phyloP scores from a whole-genome alignment of 805 yeast species.

The Clavispora carvajalis region DNA sequence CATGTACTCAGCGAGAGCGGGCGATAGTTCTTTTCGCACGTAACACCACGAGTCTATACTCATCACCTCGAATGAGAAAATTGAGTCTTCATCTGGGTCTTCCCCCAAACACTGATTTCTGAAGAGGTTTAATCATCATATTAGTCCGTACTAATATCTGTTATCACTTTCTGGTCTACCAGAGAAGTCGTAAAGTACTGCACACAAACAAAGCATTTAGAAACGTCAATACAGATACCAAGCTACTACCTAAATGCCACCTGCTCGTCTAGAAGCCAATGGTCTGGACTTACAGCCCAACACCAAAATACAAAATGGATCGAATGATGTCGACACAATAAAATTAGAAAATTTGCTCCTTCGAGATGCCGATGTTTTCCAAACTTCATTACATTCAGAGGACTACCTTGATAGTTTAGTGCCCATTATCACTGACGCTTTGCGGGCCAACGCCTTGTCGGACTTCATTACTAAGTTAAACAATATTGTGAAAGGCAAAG shows the following conservation, averaged over 20 bases:
- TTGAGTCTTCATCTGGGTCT: too few species aligned
- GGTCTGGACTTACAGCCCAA: constrained; percentile 1
- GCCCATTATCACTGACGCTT: constrained; percentile 64
- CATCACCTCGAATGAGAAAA: too few species aligned
- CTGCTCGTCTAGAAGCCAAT: constrained; percentile 2
- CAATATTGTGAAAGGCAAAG: constrained; percentile 52
- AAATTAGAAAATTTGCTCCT: constrained; percentile 34
- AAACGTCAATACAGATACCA: not conserved
- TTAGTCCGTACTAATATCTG: too few species aligned
- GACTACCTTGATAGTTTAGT: constrained; percentile 77
- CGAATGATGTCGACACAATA: constrained; percentile 17
- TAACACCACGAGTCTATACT: not conserved
- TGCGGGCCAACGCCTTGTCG: constrained; percentile 49
- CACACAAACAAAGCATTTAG: not conserved
- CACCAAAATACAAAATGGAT: not conserved
- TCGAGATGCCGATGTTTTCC: constrained; percentile 39
- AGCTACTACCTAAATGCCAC: constrained; percentile 4
- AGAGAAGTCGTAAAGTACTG: not conserved
- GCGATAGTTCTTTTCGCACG: not conserved
- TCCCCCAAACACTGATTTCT: too few species aligned
- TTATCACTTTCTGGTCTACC: too few species aligned
- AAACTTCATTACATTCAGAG: constrained; percentile 48
- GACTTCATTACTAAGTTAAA: constrained; percentile 53
- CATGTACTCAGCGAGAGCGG: too few species aligned
- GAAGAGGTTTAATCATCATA: too few species aligned